These are phyloP conservation scores for Pyricularia sp. DNA, from an alignment of 2,329 filamentous ascomycete genomes.

Conservation along the genomic window DNA sequence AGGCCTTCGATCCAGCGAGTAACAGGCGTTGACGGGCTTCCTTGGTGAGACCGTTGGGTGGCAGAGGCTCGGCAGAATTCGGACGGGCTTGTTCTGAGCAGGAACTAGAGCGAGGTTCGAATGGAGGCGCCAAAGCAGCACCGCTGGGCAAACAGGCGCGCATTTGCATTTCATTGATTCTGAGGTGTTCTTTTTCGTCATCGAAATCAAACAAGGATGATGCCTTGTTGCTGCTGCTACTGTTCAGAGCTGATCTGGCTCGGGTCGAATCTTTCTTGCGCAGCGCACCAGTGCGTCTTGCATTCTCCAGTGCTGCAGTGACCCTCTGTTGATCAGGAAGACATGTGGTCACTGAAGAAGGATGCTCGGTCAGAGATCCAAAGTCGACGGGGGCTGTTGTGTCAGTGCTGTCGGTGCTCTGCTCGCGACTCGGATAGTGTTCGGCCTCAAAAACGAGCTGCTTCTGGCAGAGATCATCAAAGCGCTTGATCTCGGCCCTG, in stretches of 20 bases:
- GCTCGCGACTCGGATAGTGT: slow-evolving; percentile 28
- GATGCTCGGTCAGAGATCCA: not conserved
- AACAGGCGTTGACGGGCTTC: slow-evolving; percentile 4
- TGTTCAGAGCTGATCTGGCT: slow-evolving; percentile 7
- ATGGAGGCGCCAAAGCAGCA: slow-evolving; percentile 39
- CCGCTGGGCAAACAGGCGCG: slow-evolving; percentile 31
- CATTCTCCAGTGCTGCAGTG: slow-evolving; percentile 6
- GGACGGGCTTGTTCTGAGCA: not conserved
- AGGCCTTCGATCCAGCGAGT: not conserved
- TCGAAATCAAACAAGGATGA: slow-evolving; percentile 14
- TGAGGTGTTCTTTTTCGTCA: slow-evolving; percentile 18
- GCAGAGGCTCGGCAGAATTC: not conserved
- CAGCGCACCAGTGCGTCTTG: slow-evolving; percentile 8
- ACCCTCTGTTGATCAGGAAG: slow-evolving; percentile 2
- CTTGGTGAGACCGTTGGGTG: slow-evolving; percentile 7
- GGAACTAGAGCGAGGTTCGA: slow-evolving; percentile 28
- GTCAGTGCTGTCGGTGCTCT: slow-evolving; percentile 11
- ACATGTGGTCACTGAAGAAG: not conserved
- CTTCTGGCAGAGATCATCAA: slow-evolving; percentile 34
- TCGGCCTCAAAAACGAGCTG: slow-evolving; percentile 36
- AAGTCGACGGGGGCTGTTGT: not conserved
- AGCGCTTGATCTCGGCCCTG: slow-evolving; percentile 24
- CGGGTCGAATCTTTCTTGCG: slow-evolving; percentile 11
- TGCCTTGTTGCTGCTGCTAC: slow-evolving; percentile 11
- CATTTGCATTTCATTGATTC: slow-evolving; percentile 17